Conservation (phyloP, 495 filamentous ascomycete genomes). For the Podospora pseudoanserina region DNA sequence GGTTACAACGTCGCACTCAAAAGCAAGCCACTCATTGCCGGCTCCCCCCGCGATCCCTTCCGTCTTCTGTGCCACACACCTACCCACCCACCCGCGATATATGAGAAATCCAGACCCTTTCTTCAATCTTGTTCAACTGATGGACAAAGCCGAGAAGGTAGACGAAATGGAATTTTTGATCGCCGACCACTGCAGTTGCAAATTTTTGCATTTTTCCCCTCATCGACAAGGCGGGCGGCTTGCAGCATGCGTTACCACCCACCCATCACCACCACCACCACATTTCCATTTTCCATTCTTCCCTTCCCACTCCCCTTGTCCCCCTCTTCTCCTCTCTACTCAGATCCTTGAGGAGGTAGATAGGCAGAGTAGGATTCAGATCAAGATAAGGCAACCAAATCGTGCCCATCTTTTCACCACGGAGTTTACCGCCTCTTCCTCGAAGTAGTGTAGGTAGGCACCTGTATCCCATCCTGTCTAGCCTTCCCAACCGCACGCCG, state of each 20-base stretch:
- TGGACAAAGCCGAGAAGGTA: neutral
- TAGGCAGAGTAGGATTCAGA: neutral
- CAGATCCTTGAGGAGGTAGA: neutral
- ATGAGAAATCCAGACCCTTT: neutral
- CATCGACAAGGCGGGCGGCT: neutral
- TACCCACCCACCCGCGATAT: neutral
- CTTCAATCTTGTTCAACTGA: neutral
- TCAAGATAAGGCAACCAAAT: neutral
- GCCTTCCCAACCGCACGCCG: too few species aligned
- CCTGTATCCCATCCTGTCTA: neutral
- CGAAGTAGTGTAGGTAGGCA: neutral
- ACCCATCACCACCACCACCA: neutral
- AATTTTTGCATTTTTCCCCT: neutral
- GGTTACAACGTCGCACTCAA: neutral
- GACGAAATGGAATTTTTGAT: neutral
- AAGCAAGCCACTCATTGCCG: neutral
- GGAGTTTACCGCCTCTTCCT: neutral
- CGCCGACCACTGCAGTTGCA: neutral
- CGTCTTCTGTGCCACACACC: neutral
- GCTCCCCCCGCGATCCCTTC: neutral
- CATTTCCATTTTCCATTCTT: neutral
- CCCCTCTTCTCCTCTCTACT: neutral
- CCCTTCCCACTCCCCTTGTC: neutral
- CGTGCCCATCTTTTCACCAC: neutral
- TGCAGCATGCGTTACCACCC: neutral